Percentiles rank a stretch among this genome's conserved stretches.
Evolutionary conservation across 352 stramenopile species (phyloP).

Genomic region (Phytophthora vignae): DNA sequence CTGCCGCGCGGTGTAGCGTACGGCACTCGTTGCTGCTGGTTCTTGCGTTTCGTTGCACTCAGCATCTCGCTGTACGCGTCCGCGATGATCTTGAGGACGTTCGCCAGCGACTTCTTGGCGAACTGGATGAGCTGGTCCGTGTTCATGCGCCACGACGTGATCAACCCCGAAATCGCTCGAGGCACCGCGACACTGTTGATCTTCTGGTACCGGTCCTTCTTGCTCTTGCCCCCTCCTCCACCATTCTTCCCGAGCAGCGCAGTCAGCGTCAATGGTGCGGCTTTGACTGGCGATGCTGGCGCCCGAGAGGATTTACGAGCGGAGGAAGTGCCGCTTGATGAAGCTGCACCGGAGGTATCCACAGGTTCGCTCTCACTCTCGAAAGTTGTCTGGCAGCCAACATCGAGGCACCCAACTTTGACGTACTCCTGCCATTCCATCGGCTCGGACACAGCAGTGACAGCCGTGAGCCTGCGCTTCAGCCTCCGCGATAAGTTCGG

Average conservation of each 20-base stretch:
- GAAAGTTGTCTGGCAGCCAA: slow-evolving; percentile 58
- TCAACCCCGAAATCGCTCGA: slow-evolving; percentile 61
- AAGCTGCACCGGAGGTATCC: background rate
- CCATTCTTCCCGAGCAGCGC: slow-evolving; percentile 50
- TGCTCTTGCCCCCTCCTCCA: slow-evolving; percentile 20
- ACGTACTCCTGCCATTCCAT: slow-evolving; percentile 76
- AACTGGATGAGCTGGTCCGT: slow-evolving; percentile 82
- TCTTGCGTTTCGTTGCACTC: slow-evolving; percentile 61
- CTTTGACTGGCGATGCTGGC: slow-evolving; percentile 29
- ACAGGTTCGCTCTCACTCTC: slow-evolving; percentile 28
- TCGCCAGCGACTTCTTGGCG: slow-evolving; percentile 73
- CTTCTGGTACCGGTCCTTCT: slow-evolving; percentile 81
- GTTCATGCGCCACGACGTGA: slow-evolving; percentile 88
- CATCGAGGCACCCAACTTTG: slow-evolving; percentile 52
- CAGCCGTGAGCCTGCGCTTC: slow-evolving; percentile 59
- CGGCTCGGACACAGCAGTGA: slow-evolving; percentile 60
- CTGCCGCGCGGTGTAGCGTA: slow-evolving; percentile 34
- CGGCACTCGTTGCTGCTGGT: slow-evolving; percentile 29
- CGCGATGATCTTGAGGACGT: slow-evolving; percentile 72
- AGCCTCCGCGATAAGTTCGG: slow-evolving; percentile 28
- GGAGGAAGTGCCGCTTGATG: background rate
- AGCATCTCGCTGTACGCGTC: slow-evolving; percentile 83
- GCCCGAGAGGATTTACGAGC: slow-evolving; percentile 3
- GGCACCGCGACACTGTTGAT: slow-evolving; percentile 76
- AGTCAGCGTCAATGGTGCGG: slow-evolving; percentile 57